These are phyloP conservation scores for Vitis rotundifolia DNA, from an alignment of 164 flowering plant genomes.

Conservation along the genomic window DNA sequence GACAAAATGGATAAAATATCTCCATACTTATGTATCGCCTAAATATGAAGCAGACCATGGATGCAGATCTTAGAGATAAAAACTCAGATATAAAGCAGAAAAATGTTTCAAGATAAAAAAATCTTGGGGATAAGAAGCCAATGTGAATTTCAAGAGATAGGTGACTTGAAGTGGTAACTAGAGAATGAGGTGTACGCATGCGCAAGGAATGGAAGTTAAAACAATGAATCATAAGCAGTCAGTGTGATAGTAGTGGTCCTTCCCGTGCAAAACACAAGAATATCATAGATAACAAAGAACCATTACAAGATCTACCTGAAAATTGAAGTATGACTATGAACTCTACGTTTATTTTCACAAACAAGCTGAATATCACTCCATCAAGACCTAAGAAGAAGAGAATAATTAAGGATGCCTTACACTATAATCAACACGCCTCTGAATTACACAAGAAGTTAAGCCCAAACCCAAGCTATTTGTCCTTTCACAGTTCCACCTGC, in stretches of 20 bases:
- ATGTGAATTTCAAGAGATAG: not conserved
- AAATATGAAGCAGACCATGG: not conserved
- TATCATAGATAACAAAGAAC: not conserved
- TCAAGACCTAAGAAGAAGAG: conserved; percentile 19
- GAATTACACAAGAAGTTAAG: conserved; percentile 26
- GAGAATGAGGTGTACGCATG: not conserved
- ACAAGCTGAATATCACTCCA: conserved; percentile 29
- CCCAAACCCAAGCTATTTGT: conserved; percentile 22
- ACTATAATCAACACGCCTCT: conserved; percentile 39
- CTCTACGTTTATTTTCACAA: conserved; percentile 22
- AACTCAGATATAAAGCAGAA: not conserved
- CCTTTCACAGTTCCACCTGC: conserved; percentile 32
- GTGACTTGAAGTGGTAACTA: not conserved
- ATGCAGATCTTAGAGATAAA: not conserved
- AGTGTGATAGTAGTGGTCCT: not conserved
- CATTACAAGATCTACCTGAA: conserved; percentile 2
- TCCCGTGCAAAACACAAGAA: not conserved
- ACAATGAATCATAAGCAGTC: not conserved
- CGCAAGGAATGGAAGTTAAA: not conserved
- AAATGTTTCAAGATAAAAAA: not conserved
- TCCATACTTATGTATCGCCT: no score
- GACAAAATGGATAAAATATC: no score
- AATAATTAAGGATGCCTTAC: conserved; percentile 26
- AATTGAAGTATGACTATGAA: conserved; percentile 19
- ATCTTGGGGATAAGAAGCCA: not conserved